Percentiles rank a stretch among this genome's conserved stretches.
Conservation (phyloP, 2,329 filamentous ascomycete genomes). For the Venturia pyrina region DNA sequence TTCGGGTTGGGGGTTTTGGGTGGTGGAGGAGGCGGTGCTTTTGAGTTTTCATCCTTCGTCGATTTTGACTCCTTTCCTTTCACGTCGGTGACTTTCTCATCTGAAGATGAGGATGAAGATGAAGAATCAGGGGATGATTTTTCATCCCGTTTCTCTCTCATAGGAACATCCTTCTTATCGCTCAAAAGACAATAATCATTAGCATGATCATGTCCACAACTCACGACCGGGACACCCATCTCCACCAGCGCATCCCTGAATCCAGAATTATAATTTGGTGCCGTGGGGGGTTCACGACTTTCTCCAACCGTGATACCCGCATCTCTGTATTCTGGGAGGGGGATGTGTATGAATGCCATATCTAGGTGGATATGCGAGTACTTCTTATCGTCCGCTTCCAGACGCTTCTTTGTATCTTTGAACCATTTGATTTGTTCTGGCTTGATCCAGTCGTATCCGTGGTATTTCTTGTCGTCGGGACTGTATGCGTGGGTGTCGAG, state of each 20-base stretch:
- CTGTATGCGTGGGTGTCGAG: slow-evolving; percentile 90
- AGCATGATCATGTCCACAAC: slow-evolving; percentile 90
- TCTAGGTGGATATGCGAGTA: slow-evolving; percentile 93
- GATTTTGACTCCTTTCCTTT: background rate
- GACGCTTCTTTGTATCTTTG: slow-evolving; percentile 58
- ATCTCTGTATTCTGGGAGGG: slow-evolving; percentile 76
- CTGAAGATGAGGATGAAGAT: too few relatives aligned
- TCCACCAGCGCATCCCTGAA: slow-evolving; percentile 85
- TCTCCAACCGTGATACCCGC: slow-evolving; percentile 52
- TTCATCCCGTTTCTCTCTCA: background rate
- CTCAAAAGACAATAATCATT: slow-evolving; percentile 87
- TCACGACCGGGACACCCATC: slow-evolving; percentile 76
- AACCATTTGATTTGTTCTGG: slow-evolving; percentile 94
- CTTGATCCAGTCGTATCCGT: slow-evolving; percentile 98
- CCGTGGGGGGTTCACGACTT: slow-evolving; percentile 76
- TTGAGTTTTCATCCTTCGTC: background rate
- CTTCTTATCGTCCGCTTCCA: slow-evolving; percentile 58
- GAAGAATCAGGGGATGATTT: background rate
- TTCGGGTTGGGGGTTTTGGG: background rate
- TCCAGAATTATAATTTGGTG: slow-evolving; percentile 81
- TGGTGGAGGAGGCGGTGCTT: background rate
- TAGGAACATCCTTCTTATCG: slow-evolving; percentile 26
- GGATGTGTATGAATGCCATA: slow-evolving; percentile 95
- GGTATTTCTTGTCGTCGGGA: slow-evolving; percentile 75
- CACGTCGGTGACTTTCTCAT: too few relatives aligned